Evolutionary conservation across 2,329 filamentous ascomycete species (phyloP).

Genomic region (Drechmeria coniospora): DNA sequence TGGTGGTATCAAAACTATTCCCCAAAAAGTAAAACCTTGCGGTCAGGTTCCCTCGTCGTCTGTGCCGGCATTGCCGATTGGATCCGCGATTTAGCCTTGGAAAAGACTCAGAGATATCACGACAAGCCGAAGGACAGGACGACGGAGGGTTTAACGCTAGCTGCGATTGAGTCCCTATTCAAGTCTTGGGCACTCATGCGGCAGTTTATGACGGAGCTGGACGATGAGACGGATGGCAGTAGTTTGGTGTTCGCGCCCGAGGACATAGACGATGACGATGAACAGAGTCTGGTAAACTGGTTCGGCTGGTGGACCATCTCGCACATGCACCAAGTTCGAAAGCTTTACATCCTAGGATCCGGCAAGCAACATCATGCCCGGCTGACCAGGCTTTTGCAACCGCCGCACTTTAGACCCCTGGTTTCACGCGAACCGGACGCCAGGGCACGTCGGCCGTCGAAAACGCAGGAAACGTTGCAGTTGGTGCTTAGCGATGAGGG

Average conservation of each 20-base stretch:
- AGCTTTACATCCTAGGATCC: constrained; percentile 41
- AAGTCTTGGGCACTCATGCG: constrained; percentile 10
- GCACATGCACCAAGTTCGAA: constrained; percentile 34
- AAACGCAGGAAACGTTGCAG: not conserved
- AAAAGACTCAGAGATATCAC: constrained; percentile 5
- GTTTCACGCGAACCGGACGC: constrained; percentile 19
- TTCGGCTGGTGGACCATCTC: constrained; percentile 42
- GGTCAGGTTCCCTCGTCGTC: constrained; percentile 13
- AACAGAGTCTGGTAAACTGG: constrained; percentile 47
- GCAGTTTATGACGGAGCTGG: constrained; percentile 6
- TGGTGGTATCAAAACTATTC: constrained; percentile 16
- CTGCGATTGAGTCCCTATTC: constrained; percentile 6
- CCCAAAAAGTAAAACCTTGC: constrained; percentile 2
- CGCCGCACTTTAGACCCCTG: constrained; percentile 16
- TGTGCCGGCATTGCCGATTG: constrained; percentile 14
- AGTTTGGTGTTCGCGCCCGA: constrained; percentile 30
- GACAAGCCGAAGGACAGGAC: constrained; percentile 1
- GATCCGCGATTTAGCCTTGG: constrained; percentile 12
- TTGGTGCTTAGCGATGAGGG: constrained; percentile 2
- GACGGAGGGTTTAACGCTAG: constrained; percentile 1
- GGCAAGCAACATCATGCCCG: constrained; percentile 7
- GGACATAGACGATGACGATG: constrained; percentile 39
- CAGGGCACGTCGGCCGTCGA: constrained; percentile 8
- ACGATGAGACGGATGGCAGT: constrained; percentile 5
- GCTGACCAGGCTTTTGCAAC: constrained; percentile 10